Evolutionary conservation across 2,329 filamentous ascomycete genomes (phyloP).

Genomic region (Parascedosporium putredinis): DNA sequence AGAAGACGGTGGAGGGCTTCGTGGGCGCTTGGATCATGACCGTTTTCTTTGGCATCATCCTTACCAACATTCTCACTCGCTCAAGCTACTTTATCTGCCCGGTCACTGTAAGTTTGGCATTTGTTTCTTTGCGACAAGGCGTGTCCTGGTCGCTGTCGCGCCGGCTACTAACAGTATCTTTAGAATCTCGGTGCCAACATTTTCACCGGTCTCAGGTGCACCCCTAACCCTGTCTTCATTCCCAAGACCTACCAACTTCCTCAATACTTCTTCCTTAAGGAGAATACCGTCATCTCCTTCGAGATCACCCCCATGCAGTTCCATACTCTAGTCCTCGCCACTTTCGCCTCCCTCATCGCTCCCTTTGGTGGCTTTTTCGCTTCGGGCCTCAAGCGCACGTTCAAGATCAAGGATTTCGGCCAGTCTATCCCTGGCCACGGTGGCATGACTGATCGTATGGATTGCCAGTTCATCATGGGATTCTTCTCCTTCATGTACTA

Average conservation of each 20-base stretch:
- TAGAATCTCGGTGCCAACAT: constrained; percentile 84
- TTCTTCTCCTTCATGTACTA: constrained; percentile 99
- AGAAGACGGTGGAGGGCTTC: constrained; percentile 98
- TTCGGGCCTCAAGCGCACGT: constrained; percentile 92
- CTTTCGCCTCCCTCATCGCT: constrained; percentile 91
- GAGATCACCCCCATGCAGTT: constrained; percentile 82
- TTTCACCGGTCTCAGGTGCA: constrained; percentile 81
- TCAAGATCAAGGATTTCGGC: constrained; percentile 99
- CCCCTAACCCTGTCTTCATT: constrained; percentile 83
- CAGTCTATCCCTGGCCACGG: constrained; percentile 96
- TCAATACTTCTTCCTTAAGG: constrained; percentile 60
- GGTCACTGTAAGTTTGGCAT: constrained; percentile 54
- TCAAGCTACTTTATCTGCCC: constrained; percentile 98
- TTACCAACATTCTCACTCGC: constrained; percentile 76
- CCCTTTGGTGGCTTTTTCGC: constrained; percentile 98
- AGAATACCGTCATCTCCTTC: constrained; percentile 49
- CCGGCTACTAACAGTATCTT: constrained; percentile 15
- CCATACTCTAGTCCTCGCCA: constrained; percentile 80
- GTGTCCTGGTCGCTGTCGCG: neutral
- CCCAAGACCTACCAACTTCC: constrained; percentile 65
- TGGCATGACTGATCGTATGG: constrained; percentile 97
- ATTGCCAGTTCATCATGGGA: constrained; percentile 99
- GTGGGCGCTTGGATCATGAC: constrained; percentile 95
- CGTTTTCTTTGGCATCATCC: constrained; percentile 67
- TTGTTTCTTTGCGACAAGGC: neutral